Base-by-base conservation (phyloP, 306 rosid genomes). In the Cicer judaicum region DNA sequence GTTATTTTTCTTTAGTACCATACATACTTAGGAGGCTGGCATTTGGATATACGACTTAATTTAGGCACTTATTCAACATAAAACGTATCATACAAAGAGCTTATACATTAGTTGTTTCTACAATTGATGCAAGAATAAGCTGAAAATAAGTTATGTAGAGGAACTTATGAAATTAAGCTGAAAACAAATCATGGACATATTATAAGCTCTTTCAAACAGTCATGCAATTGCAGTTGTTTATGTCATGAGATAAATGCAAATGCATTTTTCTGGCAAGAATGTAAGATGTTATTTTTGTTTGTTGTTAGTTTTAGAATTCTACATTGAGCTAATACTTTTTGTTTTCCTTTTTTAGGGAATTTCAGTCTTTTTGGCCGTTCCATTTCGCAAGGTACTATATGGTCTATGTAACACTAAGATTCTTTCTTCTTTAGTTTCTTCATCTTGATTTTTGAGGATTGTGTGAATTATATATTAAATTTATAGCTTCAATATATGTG, bases 331-430 rank as follows among this genome's bases (percentile, higher is more conserved):
- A 34, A 82, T 78, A 40, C 63, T 14, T 70, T 12, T 16, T 19
- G 13, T 62, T 52, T 73, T 39, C 3, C 21, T n/a, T 48, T 54
- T 70, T 60, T 47, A 78, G 88, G 88, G 56, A 82, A 78, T 82
- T 78, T 88, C 82, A 66, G 72, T 55, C 87, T 90, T 63, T 39
- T 79, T 10, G 88, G 89, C 11, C 82, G 75, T 68, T 57, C 78
- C 68, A 55, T 80, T 80, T 78, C 65, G 6, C 83, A 84, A 87
- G 91, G 90, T 90, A 88, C 21, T 57, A 2, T 16, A 8, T 2
- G 1, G 38, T 72, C 75, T 38, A 12, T 61, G 29, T 46, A n/a
- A 49, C 64, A 60, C 44, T 70, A 21, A 69, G 14, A 49, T 29
- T 68, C 2, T 53, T 59, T 7, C 2, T 59, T 60, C 36, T 29